Evolutionary conservation across 306 rosid genomes (phyloP), one percentile per base, ranked within the genome.

Genomic region (Rosa lucieae): DNA sequence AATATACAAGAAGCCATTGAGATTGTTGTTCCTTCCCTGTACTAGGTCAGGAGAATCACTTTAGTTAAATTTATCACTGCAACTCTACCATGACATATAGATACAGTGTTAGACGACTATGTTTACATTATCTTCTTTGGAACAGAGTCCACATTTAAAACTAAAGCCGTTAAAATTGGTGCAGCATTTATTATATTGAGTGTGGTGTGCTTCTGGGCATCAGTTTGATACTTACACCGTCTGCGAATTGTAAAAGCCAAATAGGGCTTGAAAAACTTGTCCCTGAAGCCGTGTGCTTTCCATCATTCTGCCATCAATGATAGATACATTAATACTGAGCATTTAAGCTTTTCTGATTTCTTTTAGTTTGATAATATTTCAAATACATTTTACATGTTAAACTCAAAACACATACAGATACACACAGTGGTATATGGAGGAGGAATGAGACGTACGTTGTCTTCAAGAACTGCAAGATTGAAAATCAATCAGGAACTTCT

Each of bases 361-460:
- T 23, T 23, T 23, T 11, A 11, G 47, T 44, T 48, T 48, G 52
- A 48, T 48, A 17, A 48, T 48, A 49, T 49, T n/a, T 55, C 61
- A 20, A 59, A 21, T 53, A 26, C 35, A 23, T 49, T 49, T 49
- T 49, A 49, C 55, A 49, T 4, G 20, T 49, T 49, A 14, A 49
- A 49, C 55, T 13, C 15, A 13, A 26, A 37, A 32, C 18, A 15
- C 58, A 56, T 2, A 69, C 23, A 3, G 23, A 56, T 5, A 3
- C 14, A 69, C 58, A 35, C 39, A 37, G 32, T 9, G 23, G n/a
- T 65, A 0, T 32, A 63, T 14, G 29, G 29, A 29, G 56, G 10
- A 40, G 6, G 18, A 78, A 77, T 58, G 79, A 23, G 51, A 70
- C 88, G 79, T 90, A 92, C 97, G 90, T 12, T 66, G 94, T 86